Conservation (phyloP, 495 filamentous ascomycete genomes). For the Viridothelium virens region DNA sequence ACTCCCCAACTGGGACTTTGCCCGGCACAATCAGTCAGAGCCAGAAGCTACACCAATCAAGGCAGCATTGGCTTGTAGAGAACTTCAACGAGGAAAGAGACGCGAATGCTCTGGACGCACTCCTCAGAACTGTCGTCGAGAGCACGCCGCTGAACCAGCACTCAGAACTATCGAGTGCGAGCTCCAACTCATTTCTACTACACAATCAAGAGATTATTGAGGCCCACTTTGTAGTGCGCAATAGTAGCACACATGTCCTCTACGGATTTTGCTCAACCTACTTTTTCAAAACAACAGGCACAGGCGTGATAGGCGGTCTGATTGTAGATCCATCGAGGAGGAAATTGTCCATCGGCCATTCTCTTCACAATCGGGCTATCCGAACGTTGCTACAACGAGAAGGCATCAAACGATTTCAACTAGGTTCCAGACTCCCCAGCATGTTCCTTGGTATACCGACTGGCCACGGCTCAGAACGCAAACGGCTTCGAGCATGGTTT, state of each 20-base stretch:
- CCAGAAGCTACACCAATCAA: conserved; percentile 69
- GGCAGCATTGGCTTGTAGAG: conserved; percentile 86
- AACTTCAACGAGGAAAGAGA: conserved; percentile 73
- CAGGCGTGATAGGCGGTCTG: conserved; percentile 71
- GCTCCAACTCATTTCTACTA: conserved; percentile 67
- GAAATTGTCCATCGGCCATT: conserved; percentile 78
- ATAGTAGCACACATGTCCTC: conserved; percentile 76
- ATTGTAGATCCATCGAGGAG: conserved; percentile 77
- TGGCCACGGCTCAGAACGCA: conserved; percentile 42
- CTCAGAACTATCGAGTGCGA: conserved; percentile 57
- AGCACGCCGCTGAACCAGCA: conserved; percentile 48
- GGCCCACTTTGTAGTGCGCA: conserved; percentile 81
- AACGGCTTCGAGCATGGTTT: conserved; percentile 52
- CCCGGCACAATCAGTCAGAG: conserved; percentile 77
- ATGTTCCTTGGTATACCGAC: conserved; percentile 72
- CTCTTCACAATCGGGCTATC: conserved; percentile 73
- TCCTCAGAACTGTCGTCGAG: conserved; percentile 56
- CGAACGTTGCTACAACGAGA: conserved; percentile 59
- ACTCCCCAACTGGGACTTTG: conserved; percentile 60
- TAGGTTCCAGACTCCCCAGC: conserved; percentile 68
- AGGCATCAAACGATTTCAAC: conserved; percentile 65
- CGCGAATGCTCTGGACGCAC: conserved; percentile 55
- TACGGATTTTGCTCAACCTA: conserved; percentile 89
- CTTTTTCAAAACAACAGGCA: conserved; percentile 57
- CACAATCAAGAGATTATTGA: conserved; percentile 61